Evolutionary conservation across 2,329 filamentous ascomycete species (phyloP).

Genomic region (Fusarium torreyae): DNA sequence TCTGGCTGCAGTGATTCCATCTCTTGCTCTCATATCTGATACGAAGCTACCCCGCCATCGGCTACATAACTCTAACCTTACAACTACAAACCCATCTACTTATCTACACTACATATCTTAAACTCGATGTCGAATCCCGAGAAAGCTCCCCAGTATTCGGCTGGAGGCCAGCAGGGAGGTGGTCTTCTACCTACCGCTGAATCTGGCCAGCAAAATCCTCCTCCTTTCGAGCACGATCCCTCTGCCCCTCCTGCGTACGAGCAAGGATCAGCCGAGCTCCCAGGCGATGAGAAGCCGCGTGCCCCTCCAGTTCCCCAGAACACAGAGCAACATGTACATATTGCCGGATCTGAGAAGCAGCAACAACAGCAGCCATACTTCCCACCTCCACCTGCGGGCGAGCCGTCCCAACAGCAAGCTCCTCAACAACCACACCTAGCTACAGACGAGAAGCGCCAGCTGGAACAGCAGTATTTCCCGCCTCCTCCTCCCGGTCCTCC

Average conservation of each 20-base stretch:
- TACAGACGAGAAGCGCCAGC: conserved; percentile 29
- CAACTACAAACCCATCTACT: conserved; percentile 18
- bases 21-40: conserved; percentile 18
- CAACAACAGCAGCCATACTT: conserved; percentile 27
- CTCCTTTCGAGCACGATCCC: conserved; percentile 23
- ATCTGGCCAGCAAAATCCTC: conserved; percentile 36
- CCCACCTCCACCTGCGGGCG: conserved; percentile 6
- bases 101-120: conserved; percentile 3
- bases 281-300: conserved; percentile 33
- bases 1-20: neutral
- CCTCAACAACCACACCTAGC: conserved; percentile 24
- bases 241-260: conserved; percentile 34
- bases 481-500: conserved; percentile 49
- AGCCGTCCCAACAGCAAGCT: conserved; percentile 11
- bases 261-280: conserved; percentile 35
- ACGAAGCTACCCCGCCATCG: conserved; percentile 43
- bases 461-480: conserved; percentile 45
- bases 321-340: conserved; percentile 3
- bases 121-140: conserved; percentile 41
- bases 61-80: conserved; percentile 15
- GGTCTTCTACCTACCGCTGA: conserved; percentile 33
- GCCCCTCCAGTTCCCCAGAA: neutral
- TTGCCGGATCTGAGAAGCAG: conserved; percentile 4
- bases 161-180: conserved; percentile 35
- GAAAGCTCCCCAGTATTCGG: conserved; percentile 38